Percentiles rank a stretch among this genome's conserved stretches.
phyloP scores from a whole-genome alignment of 768 basidiomycete species.

The Pisolithus marmoratus region DNA sequence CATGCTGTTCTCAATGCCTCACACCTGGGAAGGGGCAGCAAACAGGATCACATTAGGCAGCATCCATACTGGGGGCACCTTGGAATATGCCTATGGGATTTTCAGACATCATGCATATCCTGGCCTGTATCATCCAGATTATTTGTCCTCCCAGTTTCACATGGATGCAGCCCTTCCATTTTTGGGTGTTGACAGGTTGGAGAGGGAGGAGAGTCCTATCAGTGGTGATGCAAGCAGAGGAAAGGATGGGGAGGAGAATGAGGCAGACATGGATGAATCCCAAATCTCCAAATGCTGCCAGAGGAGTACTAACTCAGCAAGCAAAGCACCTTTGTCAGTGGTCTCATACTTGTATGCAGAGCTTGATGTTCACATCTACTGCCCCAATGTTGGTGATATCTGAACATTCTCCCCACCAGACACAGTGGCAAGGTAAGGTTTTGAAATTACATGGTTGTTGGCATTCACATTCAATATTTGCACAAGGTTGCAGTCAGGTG shows the following conservation, averaged over 20 bases:
- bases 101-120: constrained; percentile 44
- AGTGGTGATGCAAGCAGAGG: no score
- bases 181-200: constrained; percentile 41
- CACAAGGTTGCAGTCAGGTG: no score
- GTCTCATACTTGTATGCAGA: constrained; percentile 61
- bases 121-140: constrained; percentile 73
- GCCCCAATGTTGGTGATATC: no score
- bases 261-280: constrained; percentile 75
- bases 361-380: constrained; percentile 9
- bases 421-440: no score
- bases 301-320: constrained; percentile 56
- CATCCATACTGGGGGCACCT: no score
- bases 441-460: no score
- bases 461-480: no score
- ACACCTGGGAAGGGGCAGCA: no score
- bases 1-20: no score
- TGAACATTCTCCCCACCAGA: no score
- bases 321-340: constrained; percentile 54
- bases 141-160: constrained; percentile 48
- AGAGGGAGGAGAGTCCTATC: constrained; percentile 30
- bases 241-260: constrained; percentile 29
- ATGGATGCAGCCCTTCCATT: constrained; percentile 50
- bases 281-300: constrained; percentile 57
- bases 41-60: no score
- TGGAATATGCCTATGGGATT: constrained; percentile 18